phyloP scores from a whole-genome alignment of 495 filamentous ascomycete species.

The Oidiodendron maius region DNA sequence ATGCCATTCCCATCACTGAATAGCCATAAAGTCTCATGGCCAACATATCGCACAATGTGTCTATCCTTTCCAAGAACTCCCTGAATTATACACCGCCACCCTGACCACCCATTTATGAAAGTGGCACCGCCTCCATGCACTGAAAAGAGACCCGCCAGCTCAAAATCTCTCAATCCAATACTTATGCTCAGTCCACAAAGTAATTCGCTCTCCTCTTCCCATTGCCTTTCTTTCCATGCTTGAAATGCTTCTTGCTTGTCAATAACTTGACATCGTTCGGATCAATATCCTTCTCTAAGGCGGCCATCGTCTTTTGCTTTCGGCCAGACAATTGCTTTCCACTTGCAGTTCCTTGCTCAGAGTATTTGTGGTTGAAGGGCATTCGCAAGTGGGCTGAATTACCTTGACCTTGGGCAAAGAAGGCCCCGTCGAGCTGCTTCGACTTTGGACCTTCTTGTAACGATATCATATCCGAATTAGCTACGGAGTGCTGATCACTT shows the following conservation, averaged over 20 bases:
- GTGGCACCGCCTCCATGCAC: not conserved
- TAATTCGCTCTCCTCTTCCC: conserved; percentile 34
- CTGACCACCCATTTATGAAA: too few relatives aligned
- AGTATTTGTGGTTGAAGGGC: conserved; percentile 83
- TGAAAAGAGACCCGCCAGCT: too few relatives aligned
- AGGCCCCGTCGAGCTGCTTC: conserved; percentile 70
- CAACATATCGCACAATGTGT: too few relatives aligned
- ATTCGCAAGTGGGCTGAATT: conserved; percentile 61
- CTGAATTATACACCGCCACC: too few relatives aligned
- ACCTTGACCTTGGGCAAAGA: conserved; percentile 66
- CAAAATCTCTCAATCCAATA: not conserved
- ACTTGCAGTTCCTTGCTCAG: conserved; percentile 62
- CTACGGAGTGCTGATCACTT: conserved; percentile 32
- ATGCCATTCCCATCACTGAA: too few relatives aligned
- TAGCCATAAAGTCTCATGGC: too few relatives aligned
- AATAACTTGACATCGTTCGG: conserved; percentile 67
- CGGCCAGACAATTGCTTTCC: conserved; percentile 71
- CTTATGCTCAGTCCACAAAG: conserved; percentile 20
- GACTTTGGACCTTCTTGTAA: conserved; percentile 58
- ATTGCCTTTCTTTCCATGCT: conserved; percentile 62
- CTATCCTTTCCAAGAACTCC: too few relatives aligned
- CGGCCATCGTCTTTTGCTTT: conserved; percentile 79
- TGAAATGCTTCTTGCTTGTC: conserved; percentile 92
- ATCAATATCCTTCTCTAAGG: conserved; percentile 78
- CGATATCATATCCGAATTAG: conserved; percentile 39